Base-by-base conservation (phyloP, 257 asterid genomes). In the Lycium ferocissimum region DNA sequence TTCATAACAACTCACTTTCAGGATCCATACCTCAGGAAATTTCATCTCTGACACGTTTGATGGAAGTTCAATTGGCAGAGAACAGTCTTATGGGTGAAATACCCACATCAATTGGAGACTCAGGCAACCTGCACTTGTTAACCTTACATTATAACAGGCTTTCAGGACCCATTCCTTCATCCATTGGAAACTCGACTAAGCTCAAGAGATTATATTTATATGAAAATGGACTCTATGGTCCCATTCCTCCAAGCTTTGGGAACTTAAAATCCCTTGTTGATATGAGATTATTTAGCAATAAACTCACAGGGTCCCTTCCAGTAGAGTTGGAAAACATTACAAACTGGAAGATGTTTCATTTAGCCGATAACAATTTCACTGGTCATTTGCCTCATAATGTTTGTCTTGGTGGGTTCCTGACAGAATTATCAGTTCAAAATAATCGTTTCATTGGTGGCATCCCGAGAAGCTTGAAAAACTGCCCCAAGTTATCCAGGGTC, bases 381-480 rank as follows among this genome's bases (percentile, higher is more conserved):
- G 92, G 90, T 33, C 73, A 47, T 7, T 76, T 91, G 62, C 93
- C 92, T 20, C 86, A 87, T 62, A 76, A 86, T 5, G 1, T 89
- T 5, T 91, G 91, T 66, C 59, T 57, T 8, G 85, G 85, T n/a
- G 84, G 84, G 56, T 57, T 38, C 7, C 79, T 91, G 1, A 49
- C 9, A 49, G 33, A 51, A 2, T 20, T 91, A 20, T 51, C 83
- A 7, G 83, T 80, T 13, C 9, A 22, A 9, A 4, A 71, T 22
- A 91, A 91, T 85, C 22, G 14, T 14, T 85, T 87, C 18, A 82
- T 67, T 0, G 93, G 92, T 73, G 57, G 54, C 33, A 17, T 89
- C 6, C 92, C 92, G 0, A 61, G 17, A 84, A 91, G 89, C 85
- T 49, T 91, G 79, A 88, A 84, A 83, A 91, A 84, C 26, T 91